Percentiles rank a stretch among this genome's conserved stretches.
These are phyloP conservation scores for Pythium vanterpoolii DNA, from an alignment of 352 stramenopile genomes.

Conservation along the genomic window DNA sequence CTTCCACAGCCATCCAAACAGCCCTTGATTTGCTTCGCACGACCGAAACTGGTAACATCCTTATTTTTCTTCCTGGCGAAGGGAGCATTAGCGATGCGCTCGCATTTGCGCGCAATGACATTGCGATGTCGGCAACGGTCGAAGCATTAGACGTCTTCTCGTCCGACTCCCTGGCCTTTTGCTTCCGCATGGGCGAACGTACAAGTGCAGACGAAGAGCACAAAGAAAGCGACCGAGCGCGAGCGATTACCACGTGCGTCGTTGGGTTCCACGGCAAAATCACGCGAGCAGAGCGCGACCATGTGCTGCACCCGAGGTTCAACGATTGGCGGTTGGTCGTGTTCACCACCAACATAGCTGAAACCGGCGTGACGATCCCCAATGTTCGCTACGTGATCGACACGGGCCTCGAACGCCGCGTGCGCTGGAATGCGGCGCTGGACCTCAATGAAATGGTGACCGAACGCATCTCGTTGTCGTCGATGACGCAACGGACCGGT, in stretches of 20 bases:
- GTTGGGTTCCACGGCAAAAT: conserved; percentile 26
- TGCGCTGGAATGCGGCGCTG: conserved; percentile 23
- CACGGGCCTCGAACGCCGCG: conserved; percentile 26
- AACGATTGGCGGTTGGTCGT: conserved; percentile 17
- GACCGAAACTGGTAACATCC: conserved; percentile 23
- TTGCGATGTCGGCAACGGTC: conserved; percentile 6
- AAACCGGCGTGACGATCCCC: conserved; percentile 28
- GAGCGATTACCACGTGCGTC: conserved; percentile 10
- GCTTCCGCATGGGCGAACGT: conserved; percentile 5
- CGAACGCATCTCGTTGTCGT: conserved; percentile 16
- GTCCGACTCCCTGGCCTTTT: conserved; percentile 8
- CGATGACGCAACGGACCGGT: conserved; percentile 24
- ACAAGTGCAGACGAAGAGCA: background rate
- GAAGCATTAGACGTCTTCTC: conserved; percentile 3
- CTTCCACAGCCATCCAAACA: conserved; percentile 18
- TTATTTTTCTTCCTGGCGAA: conserved; percentile 28
- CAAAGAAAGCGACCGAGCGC: background rate
- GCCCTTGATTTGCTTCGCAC: conserved; percentile 18
- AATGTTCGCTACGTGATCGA: conserved; percentile 35
- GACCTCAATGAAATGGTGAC: conserved; percentile 32
- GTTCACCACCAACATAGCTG: conserved; percentile 29
- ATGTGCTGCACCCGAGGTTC: conserved; percentile 13
- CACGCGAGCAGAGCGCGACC: conserved; percentile 20
- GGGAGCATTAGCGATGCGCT: conserved; percentile 24
- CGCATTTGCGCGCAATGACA: conserved; percentile 7